Conservation (phyloP, 805 yeast genomes). For the Alloascoidea africana region DNA sequence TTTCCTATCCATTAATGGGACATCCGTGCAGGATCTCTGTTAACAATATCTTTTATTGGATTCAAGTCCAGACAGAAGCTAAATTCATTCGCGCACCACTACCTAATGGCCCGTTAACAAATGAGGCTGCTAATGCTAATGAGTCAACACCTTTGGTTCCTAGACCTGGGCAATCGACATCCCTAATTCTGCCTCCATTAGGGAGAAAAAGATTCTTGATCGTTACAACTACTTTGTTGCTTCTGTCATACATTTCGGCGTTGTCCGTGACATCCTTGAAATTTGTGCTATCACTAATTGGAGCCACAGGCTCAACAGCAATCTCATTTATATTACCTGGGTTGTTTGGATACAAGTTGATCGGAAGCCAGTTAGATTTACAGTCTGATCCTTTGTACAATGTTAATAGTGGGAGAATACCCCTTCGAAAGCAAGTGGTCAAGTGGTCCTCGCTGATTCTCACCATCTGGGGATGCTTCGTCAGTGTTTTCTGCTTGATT, state of each 20-base stretch:
- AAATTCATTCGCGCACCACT: background rate
- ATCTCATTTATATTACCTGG: slow-evolving; percentile 89
- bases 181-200: background rate
- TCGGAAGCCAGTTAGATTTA: slow-evolving; percentile 25
- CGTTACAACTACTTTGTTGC: slow-evolving; percentile 29
- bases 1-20: slow-evolving; percentile 81
- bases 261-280: slow-evolving; percentile 59
- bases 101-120: background rate
- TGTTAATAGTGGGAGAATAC: background rate
- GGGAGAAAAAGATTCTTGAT: slow-evolving; percentile 16
- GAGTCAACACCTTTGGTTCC: background rate
- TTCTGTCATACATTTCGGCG: slow-evolving; percentile 48
- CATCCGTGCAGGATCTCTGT: slow-evolving; percentile 83
- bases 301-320: slow-evolving; percentile 87
- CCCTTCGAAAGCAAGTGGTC: background rate
- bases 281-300: slow-evolving; percentile 72
- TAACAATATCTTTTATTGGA: slow-evolving; percentile 37
- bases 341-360: slow-evolving; percentile 60
- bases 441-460: background rate
- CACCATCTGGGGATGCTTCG: slow-evolving; percentile 1
- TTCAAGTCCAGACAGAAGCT: background rate
- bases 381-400: slow-evolving; percentile 6
- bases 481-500: background rate
- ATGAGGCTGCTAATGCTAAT: background rate
- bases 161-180: background rate